Conservation (phyloP, 441 rosid genomes). For the Mallotus japonicus region DNA sequence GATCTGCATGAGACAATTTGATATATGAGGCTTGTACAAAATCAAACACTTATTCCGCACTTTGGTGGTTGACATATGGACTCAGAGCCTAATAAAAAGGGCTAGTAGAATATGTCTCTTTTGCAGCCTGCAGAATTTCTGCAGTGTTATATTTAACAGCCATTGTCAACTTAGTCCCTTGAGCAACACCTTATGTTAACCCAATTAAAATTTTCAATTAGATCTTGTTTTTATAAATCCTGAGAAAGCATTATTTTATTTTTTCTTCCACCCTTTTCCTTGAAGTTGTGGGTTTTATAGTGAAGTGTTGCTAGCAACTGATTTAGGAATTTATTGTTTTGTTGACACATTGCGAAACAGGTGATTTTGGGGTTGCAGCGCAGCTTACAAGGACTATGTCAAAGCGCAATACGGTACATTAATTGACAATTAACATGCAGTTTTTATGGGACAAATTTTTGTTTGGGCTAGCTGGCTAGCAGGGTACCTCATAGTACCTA, state of each 20-base stretch:
- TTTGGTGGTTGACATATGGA: background rate
- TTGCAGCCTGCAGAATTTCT: background rate
- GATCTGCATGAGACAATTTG: background rate
- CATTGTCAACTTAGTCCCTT: background rate
- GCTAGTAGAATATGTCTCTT: background rate
- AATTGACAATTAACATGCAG: constrained; percentile 2
- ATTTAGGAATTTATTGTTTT: constrained; percentile 21
- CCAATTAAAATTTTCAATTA: background rate
- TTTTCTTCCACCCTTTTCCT: background rate
- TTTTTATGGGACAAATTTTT: constrained; percentile 1
- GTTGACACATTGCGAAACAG: constrained; percentile 45
- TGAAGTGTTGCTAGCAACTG: constrained; percentile 20
- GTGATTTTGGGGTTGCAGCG: constrained; percentile 99
- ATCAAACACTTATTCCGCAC: background rate
- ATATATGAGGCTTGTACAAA: background rate
- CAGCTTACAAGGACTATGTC: constrained; percentile 99
- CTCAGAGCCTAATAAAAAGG: background rate
- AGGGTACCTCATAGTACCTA: background rate
- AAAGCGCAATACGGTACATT: constrained; percentile 87
- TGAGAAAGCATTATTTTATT: background rate
- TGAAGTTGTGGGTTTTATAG: background rate
- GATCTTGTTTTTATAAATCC: background rate
- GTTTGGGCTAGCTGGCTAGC: constrained; percentile 3
- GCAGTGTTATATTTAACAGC: background rate
- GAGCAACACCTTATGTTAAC: background rate